These are phyloP conservation scores for Arabidopsis suecica DNA, from an alignment of 345 rosid species.

Conservation along the genomic window DNA sequence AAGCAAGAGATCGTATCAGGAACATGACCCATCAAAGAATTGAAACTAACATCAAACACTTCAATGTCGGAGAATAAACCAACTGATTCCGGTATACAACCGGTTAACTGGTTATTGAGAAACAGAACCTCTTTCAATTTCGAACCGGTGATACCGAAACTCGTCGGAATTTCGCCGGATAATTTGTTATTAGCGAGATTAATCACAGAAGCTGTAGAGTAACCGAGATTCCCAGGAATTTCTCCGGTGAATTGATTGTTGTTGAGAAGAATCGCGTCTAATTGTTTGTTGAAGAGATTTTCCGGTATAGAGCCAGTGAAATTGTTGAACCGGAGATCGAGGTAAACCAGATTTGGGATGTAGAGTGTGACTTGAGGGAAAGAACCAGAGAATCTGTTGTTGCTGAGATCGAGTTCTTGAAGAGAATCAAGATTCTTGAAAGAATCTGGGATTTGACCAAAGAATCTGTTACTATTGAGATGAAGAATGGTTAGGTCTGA, in stretches of 20 bases:
- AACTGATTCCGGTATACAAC: slow-evolving; percentile 83
- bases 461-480: slow-evolving; percentile 80
- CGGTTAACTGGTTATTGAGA: slow-evolving; percentile 78
- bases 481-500: slow-evolving; percentile 71
- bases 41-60: slow-evolving; percentile 81
- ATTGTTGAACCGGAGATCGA: slow-evolving; percentile 86
- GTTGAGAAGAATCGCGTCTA: slow-evolving; percentile 88
- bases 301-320: slow-evolving; percentile 78
- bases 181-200: slow-evolving; percentile 79
- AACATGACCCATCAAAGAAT: slow-evolving; percentile 75
- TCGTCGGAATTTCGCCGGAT: slow-evolving; percentile 66
- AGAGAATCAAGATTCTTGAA: slow-evolving; percentile 61
- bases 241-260: slow-evolving; percentile 71
- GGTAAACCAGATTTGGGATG: slow-evolving; percentile 71
- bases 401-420: slow-evolving; percentile 85
- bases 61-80: slow-evolving; percentile 69
- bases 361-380: slow-evolving; percentile 59
- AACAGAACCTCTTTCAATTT: slow-evolving; percentile 72
- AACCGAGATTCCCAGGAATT: slow-evolving; percentile 71
- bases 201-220: slow-evolving; percentile 79
- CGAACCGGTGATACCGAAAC: slow-evolving; percentile 59
- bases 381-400: slow-evolving; percentile 73
- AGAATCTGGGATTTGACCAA: slow-evolving; percentile 66
- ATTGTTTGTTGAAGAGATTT: slow-evolving; percentile 68
- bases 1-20: slow-evolving; percentile 76